These are phyloP conservation scores for Plectosphaerella plurivora DNA, from an alignment of 2,329 filamentous ascomycete genomes.

Conservation along the genomic window DNA sequence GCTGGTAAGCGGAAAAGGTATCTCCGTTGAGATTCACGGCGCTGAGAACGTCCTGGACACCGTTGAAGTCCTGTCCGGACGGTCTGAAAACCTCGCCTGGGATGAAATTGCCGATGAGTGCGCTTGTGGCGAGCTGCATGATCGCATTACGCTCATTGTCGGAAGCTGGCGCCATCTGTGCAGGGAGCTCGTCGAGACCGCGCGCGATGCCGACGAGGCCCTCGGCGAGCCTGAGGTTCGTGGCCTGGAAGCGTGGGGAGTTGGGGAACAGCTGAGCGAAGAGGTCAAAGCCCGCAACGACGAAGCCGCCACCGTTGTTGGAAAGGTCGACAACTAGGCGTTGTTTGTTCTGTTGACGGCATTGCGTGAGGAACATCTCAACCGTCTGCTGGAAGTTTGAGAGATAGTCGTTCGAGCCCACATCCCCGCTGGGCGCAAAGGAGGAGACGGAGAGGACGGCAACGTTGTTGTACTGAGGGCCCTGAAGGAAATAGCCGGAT, in stretches of 20 bases:
- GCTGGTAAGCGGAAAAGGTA: conserved; percentile 41
- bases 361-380: conserved; percentile 16
- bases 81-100: conserved; percentile 42
- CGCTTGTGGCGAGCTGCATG: conserved; percentile 40
- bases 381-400: conserved; percentile 25
- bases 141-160: conserved; percentile 31
- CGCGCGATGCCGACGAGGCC: conserved; percentile 37
- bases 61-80: conserved; percentile 21
- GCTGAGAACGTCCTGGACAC: conserved; percentile 23
- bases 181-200: conserved; percentile 24
- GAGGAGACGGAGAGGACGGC: conserved; percentile 23
- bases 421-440: conserved; percentile 16
- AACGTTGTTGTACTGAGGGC: conserved; percentile 26
- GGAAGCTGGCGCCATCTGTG: conserved; percentile 23
- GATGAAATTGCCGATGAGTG: conserved; percentile 37
- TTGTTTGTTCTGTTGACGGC: conserved; percentile 45
- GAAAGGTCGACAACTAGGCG: conserved; percentile 57
- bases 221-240: conserved; percentile 46
- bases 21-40: conserved; percentile 36
- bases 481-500: conserved; percentile 28
- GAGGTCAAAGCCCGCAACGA: conserved; percentile 57
- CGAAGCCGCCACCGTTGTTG: conserved; percentile 54
- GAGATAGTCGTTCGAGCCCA: conserved; percentile 17
- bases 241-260: conserved; percentile 41
- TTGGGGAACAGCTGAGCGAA: conserved; percentile 55